Conservation (phyloP, 2,329 filamentous ascomycete genomes). For the Venturia carpophila region DNA sequence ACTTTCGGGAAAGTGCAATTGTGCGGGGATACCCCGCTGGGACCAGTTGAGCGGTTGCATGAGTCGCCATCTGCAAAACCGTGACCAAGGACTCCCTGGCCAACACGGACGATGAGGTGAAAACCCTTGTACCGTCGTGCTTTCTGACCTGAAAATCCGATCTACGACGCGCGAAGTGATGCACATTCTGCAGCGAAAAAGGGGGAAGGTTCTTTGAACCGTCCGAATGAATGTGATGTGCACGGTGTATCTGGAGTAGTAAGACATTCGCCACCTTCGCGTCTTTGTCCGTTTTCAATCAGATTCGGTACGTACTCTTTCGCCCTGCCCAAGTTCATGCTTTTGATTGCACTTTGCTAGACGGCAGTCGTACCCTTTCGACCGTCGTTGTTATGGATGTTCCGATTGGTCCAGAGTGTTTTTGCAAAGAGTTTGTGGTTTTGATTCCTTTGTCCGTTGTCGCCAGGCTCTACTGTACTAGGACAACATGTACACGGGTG, state of each 20-base stretch:
- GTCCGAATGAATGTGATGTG: not conserved
- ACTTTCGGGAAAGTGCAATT: not conserved
- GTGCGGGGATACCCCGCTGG: not conserved
- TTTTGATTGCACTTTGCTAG: not conserved
- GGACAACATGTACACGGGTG: too few relatives aligned
- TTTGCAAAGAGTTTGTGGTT: not conserved
- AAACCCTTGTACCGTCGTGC: not conserved
- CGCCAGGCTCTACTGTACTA: not conserved
- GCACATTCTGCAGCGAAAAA: not conserved
- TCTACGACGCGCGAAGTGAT: not conserved
- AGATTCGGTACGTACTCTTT: not conserved
- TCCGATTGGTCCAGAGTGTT: not conserved
- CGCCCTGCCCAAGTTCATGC: not conserved
- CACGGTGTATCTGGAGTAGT: not conserved
- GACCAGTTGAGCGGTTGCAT: not conserved
- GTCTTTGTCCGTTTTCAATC: not conserved
- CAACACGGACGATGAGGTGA: not conserved
- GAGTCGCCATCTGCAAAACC: too few relatives aligned
- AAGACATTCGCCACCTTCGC: not conserved
- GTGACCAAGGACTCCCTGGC: not conserved
- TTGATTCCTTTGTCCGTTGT: too few relatives aligned
- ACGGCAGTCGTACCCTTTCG: not conserved
- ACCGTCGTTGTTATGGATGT: not conserved
- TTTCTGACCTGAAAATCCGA: not conserved
- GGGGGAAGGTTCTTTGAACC: not conserved